Percentiles rank a stretch among this genome's conserved stretches.
These are phyloP conservation scores for Pseudofabraea citricarpa DNA, from an alignment of 2,329 filamentous ascomycete species.

Conservation along the genomic window DNA sequence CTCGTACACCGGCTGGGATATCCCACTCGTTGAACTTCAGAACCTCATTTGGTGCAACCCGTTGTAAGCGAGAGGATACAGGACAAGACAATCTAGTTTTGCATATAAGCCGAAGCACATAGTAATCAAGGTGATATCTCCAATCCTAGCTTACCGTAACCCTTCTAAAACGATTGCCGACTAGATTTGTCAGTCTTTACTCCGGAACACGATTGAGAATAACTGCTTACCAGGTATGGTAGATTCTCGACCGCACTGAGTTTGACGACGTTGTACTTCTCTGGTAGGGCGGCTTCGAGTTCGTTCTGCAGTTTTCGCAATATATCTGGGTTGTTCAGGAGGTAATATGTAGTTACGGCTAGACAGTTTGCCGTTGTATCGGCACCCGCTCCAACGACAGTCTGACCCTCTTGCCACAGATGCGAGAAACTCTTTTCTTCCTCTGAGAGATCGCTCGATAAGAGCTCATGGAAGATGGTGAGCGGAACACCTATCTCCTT, in stretches of 20 bases:
- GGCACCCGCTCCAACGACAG: conserved; percentile 15
- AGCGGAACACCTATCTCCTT: conserved; percentile 3
- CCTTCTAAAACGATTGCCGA: conserved; percentile 5
- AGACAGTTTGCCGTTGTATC: conserved; percentile 14
- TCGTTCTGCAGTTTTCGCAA: conserved; percentile 26
- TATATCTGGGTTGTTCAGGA: conserved; percentile 13
- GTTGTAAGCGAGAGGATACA: conserved; percentile 22
- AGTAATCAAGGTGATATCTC: background rate
- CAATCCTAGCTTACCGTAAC: conserved; percentile 2
- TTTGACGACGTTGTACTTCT: conserved; percentile 5
- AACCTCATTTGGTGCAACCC: conserved; percentile 19
- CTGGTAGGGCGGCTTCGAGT: conserved; percentile 19
- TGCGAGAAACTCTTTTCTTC: conserved; percentile 10
- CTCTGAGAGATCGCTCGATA: conserved; percentile 11
- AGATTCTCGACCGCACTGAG: conserved; percentile 19
- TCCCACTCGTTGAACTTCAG: conserved; percentile 12
- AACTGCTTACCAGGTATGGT: conserved; percentile 18
- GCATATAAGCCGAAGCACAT: conserved; percentile 25
- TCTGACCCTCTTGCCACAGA: conserved; percentile 17
- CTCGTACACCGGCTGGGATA: conserved; percentile 20
- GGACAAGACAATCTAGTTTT: conserved; percentile 26
- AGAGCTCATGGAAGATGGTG: conserved; percentile 14
- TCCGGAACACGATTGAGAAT: background rate
- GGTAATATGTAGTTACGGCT: conserved; percentile 10
- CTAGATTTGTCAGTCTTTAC: background rate